Percentiles rank a stretch among this genome's conserved stretches.
Conservation (phyloP, 129 eudicot species). For the Ambrosia artemisiifolia region DNA sequence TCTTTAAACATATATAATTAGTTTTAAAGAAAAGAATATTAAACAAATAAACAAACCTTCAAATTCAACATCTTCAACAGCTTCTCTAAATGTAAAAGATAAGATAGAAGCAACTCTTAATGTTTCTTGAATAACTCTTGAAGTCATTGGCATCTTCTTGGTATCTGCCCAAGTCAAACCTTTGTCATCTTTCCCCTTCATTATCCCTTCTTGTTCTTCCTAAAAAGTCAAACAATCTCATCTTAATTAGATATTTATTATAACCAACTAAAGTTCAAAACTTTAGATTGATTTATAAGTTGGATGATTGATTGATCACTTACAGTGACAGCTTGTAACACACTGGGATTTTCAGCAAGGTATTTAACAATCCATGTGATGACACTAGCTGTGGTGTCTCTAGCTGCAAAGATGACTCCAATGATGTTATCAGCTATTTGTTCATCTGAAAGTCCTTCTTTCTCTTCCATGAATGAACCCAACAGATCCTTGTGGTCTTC, state of each 20-base stretch:
- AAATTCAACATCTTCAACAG: slow-evolving; percentile 96
- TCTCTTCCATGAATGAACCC: slow-evolving; percentile 80
- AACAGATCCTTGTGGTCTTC: slow-evolving; percentile 52
- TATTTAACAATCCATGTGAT: slow-evolving; percentile 92
- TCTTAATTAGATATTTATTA: neutral
- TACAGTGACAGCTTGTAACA: slow-evolving; percentile 93
- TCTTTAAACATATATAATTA: neutral
- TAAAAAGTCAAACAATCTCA: slow-evolving; percentile 37
- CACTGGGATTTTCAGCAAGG: slow-evolving; percentile 76
- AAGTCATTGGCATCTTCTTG: slow-evolving; percentile 83
- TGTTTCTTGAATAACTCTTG: slow-evolving; percentile 94
- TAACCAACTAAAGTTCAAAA: neutral
- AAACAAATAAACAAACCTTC: neutral
- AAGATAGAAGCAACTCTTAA: slow-evolving; percentile 95
- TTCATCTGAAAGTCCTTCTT: slow-evolving; percentile 85
- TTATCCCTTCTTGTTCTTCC: slow-evolving; percentile 92
- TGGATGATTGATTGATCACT: slow-evolving; percentile 11
- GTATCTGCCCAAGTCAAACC: slow-evolving; percentile 81
- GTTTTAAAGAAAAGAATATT: neutral
- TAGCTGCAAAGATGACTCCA: slow-evolving; percentile 93
- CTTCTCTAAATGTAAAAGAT: slow-evolving; percentile 97
- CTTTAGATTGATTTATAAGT: neutral
- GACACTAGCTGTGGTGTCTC: slow-evolving; percentile 94
- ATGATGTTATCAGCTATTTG: slow-evolving; percentile 96
- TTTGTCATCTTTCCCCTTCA: slow-evolving; percentile 52